These are phyloP conservation scores for Fusarium acutatum DNA, from an alignment of 2,329 filamentous ascomycete species.

Conservation along the genomic window DNA sequence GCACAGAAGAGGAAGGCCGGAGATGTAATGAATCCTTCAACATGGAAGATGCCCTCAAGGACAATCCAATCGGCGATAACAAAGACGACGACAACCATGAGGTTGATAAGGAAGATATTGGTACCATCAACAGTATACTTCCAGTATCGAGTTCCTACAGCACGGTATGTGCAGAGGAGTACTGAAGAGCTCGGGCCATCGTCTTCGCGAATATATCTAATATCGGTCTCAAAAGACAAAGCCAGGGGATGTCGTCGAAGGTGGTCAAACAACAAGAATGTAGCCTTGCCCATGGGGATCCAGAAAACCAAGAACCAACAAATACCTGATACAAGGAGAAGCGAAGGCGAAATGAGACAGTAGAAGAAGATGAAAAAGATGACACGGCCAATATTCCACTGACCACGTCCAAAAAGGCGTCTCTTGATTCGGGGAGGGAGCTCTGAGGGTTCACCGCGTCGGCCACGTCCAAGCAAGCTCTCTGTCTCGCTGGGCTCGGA, in stretches of 20 bases:
- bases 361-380: conserved; percentile 98
- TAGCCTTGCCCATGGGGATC: conserved; percentile 98
- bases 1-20: conserved; percentile 87
- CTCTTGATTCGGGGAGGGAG: conserved; percentile 68
- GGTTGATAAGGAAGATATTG: conserved; percentile 98
- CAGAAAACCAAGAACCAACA: conserved; percentile 98
- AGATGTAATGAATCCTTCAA: conserved; percentile 79
- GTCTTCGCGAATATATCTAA: conserved; percentile 74
- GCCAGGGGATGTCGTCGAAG: conserved; percentile 91
- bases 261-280: conserved; percentile 88
- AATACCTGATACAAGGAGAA: conserved; percentile 84
- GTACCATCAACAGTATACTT: conserved; percentile 99
- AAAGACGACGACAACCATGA: conserved; percentile 92
- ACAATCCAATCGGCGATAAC: conserved; percentile 93
- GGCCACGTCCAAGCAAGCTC: conserved; percentile 76
- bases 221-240: conserved; percentile 90
- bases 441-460: conserved; percentile 59
- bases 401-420: conserved; percentile 89
- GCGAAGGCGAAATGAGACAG: conserved; percentile 83
- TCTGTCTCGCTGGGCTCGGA: conserved; percentile 86
- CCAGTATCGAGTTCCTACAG: conserved; percentile 95
- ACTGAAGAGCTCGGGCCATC: conserved; percentile 84
- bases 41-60: conserved; percentile 71
- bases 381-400: conserved; percentile 94
- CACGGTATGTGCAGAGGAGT: conserved; percentile 94